phyloP scores from a whole-genome alignment of 805 yeast genomes.

The Ogataea chonburiensis region DNA sequence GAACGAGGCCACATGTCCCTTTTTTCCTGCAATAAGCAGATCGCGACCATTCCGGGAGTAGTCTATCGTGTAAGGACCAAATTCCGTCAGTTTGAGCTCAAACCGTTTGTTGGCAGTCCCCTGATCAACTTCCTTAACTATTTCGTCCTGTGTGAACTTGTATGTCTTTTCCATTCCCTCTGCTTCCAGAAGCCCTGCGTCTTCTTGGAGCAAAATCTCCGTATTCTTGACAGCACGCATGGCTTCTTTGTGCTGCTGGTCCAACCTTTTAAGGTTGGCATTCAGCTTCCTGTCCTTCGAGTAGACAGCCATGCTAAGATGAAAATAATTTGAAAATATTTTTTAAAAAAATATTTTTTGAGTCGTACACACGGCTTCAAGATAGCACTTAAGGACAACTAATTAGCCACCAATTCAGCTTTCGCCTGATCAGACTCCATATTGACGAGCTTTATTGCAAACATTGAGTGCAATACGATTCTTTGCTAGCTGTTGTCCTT shows the following conservation, averaged over 20 bases:
- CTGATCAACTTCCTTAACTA: conserved; percentile 70
- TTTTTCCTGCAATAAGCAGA: conserved; percentile 78
- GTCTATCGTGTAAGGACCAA: conserved; percentile 84
- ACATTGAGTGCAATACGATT: too few species aligned
- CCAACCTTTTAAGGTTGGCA: conserved; percentile 64
- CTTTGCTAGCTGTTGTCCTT: too few species aligned
- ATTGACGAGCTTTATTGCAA: too few species aligned
- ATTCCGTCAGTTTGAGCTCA: conserved; percentile 67
- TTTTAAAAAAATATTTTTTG: conserved; percentile 9
- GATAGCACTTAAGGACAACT: too few species aligned
- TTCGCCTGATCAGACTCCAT: too few species aligned
- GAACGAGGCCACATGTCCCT: conserved; percentile 94
- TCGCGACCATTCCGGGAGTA: conserved; percentile 88
- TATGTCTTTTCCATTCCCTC: conserved; percentile 94
- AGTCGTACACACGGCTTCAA: conserved; percentile 12
- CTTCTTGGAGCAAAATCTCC: conserved; percentile 81
- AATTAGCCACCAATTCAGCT: too few species aligned
- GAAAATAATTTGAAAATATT: conserved; percentile 6
- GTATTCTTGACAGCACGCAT: conserved; percentile 82
- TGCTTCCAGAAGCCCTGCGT: conserved; percentile 83
- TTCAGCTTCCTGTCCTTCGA: conserved; percentile 53
- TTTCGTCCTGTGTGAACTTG: conserved; percentile 79
- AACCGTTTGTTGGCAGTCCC: conserved; percentile 74
- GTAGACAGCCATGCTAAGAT: conserved; percentile 10
- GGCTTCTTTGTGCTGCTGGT: conserved; percentile 73